Evolutionary conservation across 73 alveolate genomes (phyloP).

Genomic region (Paramecium tetraurelia): DNA sequence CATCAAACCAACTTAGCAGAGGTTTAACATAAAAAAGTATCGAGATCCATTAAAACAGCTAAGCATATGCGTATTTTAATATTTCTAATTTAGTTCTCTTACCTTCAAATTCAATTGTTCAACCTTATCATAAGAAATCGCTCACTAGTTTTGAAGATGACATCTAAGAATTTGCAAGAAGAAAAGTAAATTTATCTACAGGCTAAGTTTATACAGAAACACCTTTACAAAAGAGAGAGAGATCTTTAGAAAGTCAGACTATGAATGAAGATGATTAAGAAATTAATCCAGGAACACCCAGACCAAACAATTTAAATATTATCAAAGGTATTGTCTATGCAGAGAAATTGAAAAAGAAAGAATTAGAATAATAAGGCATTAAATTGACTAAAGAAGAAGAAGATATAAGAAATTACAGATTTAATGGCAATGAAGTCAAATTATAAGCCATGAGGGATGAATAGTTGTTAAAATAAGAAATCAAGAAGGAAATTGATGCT

Average conservation of each 20-base stretch:
- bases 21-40: slow-evolving; percentile 58
- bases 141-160: slow-evolving; percentile 52
- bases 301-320: neutral
- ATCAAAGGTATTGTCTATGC: slow-evolving; percentile 15
- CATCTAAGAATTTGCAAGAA: slow-evolving; percentile 45
- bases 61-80: slow-evolving; percentile 60
- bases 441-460: slow-evolving; percentile 26
- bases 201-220: slow-evolving; percentile 40
- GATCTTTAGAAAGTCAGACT: neutral
- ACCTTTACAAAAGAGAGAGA: neutral
- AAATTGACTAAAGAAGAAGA: neutral
- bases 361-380: neutral
- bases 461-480: neutral
- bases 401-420: neutral
- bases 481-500: neutral
- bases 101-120: slow-evolving; percentile 1
- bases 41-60: slow-evolving; percentile 60
- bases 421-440: neutral
- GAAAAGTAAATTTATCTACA: slow-evolving; percentile 36
- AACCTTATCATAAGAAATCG: slow-evolving; percentile 56
- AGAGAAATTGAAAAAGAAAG: slow-evolving; percentile 20
- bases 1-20: slow-evolving; percentile 66
- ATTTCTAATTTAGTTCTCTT: neutral
- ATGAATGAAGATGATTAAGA: neutral
- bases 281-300: neutral